These are phyloP conservation scores for Alliaria petiolata DNA, from an alignment of 345 rosid species.

Conservation along the genomic window DNA sequence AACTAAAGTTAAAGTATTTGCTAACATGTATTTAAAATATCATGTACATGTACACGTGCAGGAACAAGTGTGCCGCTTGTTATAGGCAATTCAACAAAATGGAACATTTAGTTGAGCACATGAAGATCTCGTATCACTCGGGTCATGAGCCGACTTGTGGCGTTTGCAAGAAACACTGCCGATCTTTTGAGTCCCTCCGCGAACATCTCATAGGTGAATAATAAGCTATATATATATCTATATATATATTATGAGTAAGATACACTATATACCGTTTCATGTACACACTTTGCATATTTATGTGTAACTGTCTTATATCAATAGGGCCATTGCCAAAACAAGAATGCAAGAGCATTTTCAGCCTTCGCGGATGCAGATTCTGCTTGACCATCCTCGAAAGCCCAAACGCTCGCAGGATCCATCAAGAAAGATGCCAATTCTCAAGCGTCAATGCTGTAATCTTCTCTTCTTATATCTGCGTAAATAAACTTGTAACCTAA, in stretches of 20 bases:
- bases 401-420: constrained; percentile 56
- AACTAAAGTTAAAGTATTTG: background rate
- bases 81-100: constrained; percentile 78
- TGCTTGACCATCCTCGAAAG: constrained; percentile 65
- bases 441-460: constrained; percentile 39
- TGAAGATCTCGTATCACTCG: constrained; percentile 75
- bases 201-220: constrained; percentile 81
- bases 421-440: constrained; percentile 78
- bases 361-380: constrained; percentile 66
- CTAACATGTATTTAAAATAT: background rate
- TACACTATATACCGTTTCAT: background rate
- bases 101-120: constrained; percentile 94
- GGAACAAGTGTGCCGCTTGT: constrained; percentile 96
- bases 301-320: background rate
- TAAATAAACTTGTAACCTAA: background rate
- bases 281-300: background rate
- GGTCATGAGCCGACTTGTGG: constrained; percentile 85
- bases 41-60: constrained; percentile 30
- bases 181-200: constrained; percentile 86
- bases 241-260: background rate
- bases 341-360: constrained; percentile 81
- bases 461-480: background rate
- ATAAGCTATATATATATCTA: background rate
- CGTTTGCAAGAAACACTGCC: constrained; percentile 77
- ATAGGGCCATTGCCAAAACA: constrained; percentile 84